Evolutionary conservation across 2,329 filamentous ascomycete species (phyloP).

Genomic region (Decorospora gaudefroyi): DNA sequence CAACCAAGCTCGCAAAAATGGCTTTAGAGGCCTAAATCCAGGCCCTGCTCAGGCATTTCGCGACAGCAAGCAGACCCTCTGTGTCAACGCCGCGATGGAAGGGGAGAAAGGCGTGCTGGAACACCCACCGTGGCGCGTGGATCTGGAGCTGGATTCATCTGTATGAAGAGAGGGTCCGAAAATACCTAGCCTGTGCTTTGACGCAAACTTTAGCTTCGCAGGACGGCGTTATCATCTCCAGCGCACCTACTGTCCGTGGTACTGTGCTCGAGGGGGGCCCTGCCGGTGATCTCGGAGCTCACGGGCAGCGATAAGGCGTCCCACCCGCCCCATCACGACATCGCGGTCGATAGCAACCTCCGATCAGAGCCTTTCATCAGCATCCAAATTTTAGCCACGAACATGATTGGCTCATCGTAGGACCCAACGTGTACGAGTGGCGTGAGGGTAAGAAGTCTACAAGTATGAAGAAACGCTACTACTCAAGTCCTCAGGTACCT

Average conservation of each 20-base stretch:
- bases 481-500: too few species aligned
- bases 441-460: too few species aligned
- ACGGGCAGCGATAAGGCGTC: neutral
- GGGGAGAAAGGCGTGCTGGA: slow-evolving; percentile 52
- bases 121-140: slow-evolving; percentile 60
- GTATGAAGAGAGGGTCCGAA: slow-evolving; percentile 1
- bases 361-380: slow-evolving; percentile 8
- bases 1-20: slow-evolving; percentile 29
- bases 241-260: neutral
- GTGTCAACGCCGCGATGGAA: slow-evolving; percentile 62
- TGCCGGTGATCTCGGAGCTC: neutral
- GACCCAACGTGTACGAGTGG: too few species aligned
- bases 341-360: slow-evolving; percentile 14
- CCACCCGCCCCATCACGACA: neutral
- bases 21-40: slow-evolving; percentile 32
- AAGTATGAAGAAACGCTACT: too few species aligned
- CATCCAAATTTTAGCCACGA: neutral
- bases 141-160: slow-evolving; percentile 56
- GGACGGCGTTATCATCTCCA: too few species aligned
- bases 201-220: too few species aligned
- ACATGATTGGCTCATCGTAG: slow-evolving; percentile 13
- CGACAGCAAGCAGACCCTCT: slow-evolving; percentile 54
- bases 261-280: neutral
- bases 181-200: too few species aligned
- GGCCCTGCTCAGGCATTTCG: slow-evolving; percentile 29